Conservation (phyloP, 2,329 filamentous ascomycete genomes). For the Aureobasidium sp. region DNA sequence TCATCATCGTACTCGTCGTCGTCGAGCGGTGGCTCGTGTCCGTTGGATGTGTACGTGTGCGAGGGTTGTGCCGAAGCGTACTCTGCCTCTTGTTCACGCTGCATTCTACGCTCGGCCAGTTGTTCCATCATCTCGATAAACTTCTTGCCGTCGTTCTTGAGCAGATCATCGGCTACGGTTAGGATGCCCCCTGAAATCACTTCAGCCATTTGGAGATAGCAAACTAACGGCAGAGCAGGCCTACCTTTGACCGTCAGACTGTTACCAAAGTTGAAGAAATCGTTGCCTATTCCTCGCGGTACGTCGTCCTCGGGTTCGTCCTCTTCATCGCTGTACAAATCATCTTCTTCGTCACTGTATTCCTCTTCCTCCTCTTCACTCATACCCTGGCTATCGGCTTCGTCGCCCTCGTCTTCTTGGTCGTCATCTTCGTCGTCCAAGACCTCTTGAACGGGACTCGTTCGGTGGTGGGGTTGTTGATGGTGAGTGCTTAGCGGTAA, state of each 20-base stretch:
- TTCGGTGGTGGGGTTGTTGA: slow-evolving; percentile 56
- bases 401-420: slow-evolving; percentile 47
- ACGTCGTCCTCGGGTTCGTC: slow-evolving; percentile 43
- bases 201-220: slow-evolving; percentile 15
- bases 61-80: slow-evolving; percentile 52
- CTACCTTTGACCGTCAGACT: slow-evolving; percentile 87
- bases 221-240: slow-evolving; percentile 17
- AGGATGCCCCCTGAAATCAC: slow-evolving; percentile 75
- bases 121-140: slow-evolving; percentile 99
- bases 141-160: slow-evolving; percentile 98
- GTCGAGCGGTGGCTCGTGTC: slow-evolving; percentile 62
- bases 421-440: slow-evolving; percentile 48
- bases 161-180: slow-evolving; percentile 93
- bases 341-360: slow-evolving; percentile 53
- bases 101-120: slow-evolving; percentile 92
- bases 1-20: slow-evolving; percentile 78
- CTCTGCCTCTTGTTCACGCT: slow-evolving; percentile 83
- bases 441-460: slow-evolving; percentile 64
- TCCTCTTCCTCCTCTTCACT: slow-evolving; percentile 53
- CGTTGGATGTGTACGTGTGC: slow-evolving; percentile 41
- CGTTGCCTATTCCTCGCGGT: slow-evolving; percentile 53
- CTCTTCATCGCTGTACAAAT: slow-evolving; percentile 51
- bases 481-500: slow-evolving; percentile 48
- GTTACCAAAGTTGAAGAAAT: slow-evolving; percentile 97
- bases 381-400: slow-evolving; percentile 32